Base-by-base conservation (phyloP, 371 early-diverging fungal species). In the Saksenaea vasiformis region DNA sequence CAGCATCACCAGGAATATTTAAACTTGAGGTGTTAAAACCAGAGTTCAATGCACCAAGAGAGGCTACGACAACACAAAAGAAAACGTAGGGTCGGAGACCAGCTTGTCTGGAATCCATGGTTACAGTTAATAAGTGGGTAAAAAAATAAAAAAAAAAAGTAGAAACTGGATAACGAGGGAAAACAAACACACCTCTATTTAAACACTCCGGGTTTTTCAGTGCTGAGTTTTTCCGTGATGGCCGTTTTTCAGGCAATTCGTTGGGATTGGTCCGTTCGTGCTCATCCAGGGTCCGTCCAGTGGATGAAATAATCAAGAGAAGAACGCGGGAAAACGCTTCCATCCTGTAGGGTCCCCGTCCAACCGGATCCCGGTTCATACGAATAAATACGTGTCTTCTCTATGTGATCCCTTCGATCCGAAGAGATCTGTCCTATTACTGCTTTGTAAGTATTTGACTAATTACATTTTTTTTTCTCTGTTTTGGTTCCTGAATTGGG, bases 1-100 rank as follows among this genome's bases (percentile, higher is more conserved):
- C 71, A 39, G 62, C 63, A 54, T 71, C 51, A 24, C 74, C 77
- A 11, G 83, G 82, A 58, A 80, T 78, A 58, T 81, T 80, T 31
- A 77, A 62, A 11, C 77, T 66, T 41, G 71, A 71, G 9, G 79
- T 83, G 41, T 79, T 78, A 61, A 77, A 70, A 70, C 85, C 83
- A 58, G 69, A 72, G 56, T 74, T 76, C 26, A 81, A 67, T 38
- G 80, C 66, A 63, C 79, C 80, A 15, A 84, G 60, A 26, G 75
- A 62, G 43, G 82, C 77, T 22, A 78, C 60, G 26, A 70, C 39
- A 14, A 67, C 78, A 43, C 82, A 78, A 59, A 80, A 82, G 31
- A 80, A 27, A 14, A 78, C 75, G 43, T 69, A 76, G n/a, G 68
- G 64, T 5, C 66, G 51, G 27, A 78, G 66, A 38, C 61, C 64